Percentiles rank a stretch among this genome's conserved stretches.
Conservation (phyloP, 2,329 filamentous ascomycete species). For the Monosporascus sp. region DNA sequence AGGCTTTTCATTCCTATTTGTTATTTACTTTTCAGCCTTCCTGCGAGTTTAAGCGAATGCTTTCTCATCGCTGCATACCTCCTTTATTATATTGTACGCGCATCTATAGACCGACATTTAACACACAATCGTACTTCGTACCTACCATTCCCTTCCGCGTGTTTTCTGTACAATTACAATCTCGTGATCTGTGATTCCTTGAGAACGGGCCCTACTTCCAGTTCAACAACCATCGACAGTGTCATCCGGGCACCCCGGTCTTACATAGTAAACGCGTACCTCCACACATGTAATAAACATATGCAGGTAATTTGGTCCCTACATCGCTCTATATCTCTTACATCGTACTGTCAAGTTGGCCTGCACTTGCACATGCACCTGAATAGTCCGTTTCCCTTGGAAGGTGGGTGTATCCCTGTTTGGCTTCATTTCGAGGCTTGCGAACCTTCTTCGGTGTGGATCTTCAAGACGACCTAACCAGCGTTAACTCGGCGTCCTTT, state of each 20-base stretch:
- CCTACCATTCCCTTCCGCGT: background rate
- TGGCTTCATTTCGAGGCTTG: background rate
- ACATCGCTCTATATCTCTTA: background rate
- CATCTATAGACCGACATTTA: no score
- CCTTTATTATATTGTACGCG: background rate
- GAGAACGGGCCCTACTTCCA: background rate
- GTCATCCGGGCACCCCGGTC: background rate
- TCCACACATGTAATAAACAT: background rate
- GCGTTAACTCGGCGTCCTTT: background rate
- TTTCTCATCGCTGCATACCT: background rate
- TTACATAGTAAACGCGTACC: background rate
- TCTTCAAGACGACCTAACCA: background rate
- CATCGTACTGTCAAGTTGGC: no score
- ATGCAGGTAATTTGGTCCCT: background rate
- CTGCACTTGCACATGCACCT: background rate
- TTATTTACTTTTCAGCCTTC: background rate
- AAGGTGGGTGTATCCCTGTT: background rate
- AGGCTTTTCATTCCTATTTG: conserved; percentile 2
- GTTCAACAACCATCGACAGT: background rate
- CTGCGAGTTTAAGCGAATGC: background rate
- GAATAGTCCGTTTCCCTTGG: background rate
- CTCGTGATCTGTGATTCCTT: background rate
- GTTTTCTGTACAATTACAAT: background rate
- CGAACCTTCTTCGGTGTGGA: background rate
- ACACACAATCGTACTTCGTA: background rate